A percentile compares a stretch with the other conserved stretches of the same genome.
These are phyloP conservation scores for Phytophthora lateralis DNA, from an alignment of 352 stramenopile genomes.

Conservation along the genomic window DNA sequence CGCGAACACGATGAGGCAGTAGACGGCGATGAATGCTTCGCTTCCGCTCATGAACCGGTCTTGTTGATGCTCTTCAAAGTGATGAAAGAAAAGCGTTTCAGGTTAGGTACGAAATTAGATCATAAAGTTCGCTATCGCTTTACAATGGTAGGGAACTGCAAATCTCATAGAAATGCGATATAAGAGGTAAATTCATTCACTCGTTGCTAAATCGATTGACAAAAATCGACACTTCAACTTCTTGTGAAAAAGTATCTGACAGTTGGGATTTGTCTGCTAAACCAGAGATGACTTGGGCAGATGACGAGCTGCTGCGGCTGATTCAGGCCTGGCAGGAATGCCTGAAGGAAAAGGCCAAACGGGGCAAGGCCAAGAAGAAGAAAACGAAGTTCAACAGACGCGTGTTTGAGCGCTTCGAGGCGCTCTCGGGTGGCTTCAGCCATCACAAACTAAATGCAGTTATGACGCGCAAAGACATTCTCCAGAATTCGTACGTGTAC, in stretches of 20 bases:
- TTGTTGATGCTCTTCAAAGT: neutral
- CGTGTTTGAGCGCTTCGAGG: conserved; percentile 18
- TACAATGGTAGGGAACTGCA: too few species aligned
- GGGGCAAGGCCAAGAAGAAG: conserved; percentile 3
- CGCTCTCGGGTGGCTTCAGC: conserved; percentile 9
- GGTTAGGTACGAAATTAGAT: too few species aligned
- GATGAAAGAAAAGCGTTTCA: neutral
- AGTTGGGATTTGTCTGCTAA: conserved; percentile 10
- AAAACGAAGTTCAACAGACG: conserved; percentile 12
- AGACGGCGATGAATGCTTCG: conserved; percentile 33
- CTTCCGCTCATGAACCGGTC: conserved; percentile 14
- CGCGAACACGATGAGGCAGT: conserved; percentile 38
- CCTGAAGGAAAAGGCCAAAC: neutral
- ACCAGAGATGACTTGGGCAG: neutral
- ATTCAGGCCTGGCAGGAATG: conserved; percentile 19
- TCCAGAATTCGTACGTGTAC: conserved; percentile 19
- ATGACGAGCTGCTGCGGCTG: conserved; percentile 22
- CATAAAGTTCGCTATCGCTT: too few species aligned
- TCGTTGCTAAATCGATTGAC: conserved; percentile 32
- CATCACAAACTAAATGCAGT: neutral
- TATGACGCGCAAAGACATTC: neutral
- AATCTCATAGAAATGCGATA: neutral
- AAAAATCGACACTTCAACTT: conserved; percentile 14
- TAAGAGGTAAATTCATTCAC: neutral
- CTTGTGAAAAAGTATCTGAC: conserved; percentile 4